phyloP scores from a whole-genome alignment of 2,329 filamentous ascomycete species.

The Paramyrothecium roridum region DNA sequence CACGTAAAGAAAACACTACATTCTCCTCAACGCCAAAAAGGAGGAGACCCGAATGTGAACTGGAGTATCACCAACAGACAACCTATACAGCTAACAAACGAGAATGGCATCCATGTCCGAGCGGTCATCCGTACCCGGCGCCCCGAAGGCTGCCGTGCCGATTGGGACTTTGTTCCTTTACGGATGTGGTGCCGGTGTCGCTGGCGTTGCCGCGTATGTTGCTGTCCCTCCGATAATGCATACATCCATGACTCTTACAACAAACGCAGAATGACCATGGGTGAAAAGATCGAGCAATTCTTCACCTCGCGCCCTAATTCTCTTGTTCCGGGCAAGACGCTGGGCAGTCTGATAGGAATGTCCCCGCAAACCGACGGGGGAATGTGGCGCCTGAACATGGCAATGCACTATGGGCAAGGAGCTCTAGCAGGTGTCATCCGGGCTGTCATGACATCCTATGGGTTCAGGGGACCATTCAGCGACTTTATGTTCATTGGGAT shows the following conservation, averaged over 20 bases:
- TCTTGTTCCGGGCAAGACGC: neutral
- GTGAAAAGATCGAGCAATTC: neutral
- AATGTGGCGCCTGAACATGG: slow-evolving; percentile 1
- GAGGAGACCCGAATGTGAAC: no score
- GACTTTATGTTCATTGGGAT: slow-evolving; percentile 1
- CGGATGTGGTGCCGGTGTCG: neutral
- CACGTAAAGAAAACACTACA: no score
- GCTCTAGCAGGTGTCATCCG: neutral
- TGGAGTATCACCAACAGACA: no score
- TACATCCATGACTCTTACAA: neutral
- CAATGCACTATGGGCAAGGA: neutral
- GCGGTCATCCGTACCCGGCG: neutral
- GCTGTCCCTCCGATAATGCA: neutral
- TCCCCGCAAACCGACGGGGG: neutral
- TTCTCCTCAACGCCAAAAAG: no score
- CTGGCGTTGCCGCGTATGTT: neutral
- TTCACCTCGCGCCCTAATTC: neutral
- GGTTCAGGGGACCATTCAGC: neutral
- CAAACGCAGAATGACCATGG: neutral
- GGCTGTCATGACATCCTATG: neutral
- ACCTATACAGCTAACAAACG: no score
- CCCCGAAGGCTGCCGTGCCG: neutral
- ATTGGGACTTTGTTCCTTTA: neutral
- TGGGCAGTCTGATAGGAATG: neutral
- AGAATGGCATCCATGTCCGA: neutral